phyloP scores from a whole-genome alignment of 345 rosid genomes.

The Leavenworthia alabamica region DNA sequence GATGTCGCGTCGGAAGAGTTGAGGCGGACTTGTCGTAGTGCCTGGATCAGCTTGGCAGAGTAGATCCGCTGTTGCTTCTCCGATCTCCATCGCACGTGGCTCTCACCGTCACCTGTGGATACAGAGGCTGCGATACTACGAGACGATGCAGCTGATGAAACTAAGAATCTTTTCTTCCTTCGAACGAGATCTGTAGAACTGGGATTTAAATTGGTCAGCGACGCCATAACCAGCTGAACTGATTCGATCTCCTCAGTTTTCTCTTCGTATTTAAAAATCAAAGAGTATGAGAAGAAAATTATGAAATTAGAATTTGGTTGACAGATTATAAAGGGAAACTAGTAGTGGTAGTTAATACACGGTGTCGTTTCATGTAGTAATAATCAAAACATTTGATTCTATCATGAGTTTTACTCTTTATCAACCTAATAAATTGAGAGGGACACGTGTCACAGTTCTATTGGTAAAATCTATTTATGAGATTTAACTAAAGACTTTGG shows the following conservation, averaged over 20 bases:
- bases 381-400: too few species aligned
- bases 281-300: background rate
- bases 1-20: slow-evolving; percentile 28
- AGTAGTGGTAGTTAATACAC: background rate
- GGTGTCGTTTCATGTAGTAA: too few species aligned
- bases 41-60: slow-evolving; percentile 68
- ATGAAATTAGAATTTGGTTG: background rate
- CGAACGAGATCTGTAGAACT: slow-evolving; percentile 7
- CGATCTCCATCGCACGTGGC: slow-evolving; percentile 58
- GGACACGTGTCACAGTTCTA: slow-evolving; percentile 1
- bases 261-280: background rate
- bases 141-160: slow-evolving; percentile 10
- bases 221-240: slow-evolving; percentile 15
- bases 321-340: slow-evolving; percentile 10
- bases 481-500: slow-evolving; percentile 1
- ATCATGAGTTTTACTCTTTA: too few species aligned
- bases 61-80: slow-evolving; percentile 70
- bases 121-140: background rate
- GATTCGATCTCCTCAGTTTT: background rate
- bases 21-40: slow-evolving; percentile 51
- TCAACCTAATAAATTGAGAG: too few species aligned
- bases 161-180: slow-evolving; percentile 18
- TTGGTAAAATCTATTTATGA: background rate
- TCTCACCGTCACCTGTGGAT: slow-evolving; percentile 1
- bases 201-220: background rate